Evolutionary conservation across 306 rosid genomes (phyloP), one percentile per base, ranked within the genome.

Genomic region (Cyamopsis tetragonoloba): DNA sequence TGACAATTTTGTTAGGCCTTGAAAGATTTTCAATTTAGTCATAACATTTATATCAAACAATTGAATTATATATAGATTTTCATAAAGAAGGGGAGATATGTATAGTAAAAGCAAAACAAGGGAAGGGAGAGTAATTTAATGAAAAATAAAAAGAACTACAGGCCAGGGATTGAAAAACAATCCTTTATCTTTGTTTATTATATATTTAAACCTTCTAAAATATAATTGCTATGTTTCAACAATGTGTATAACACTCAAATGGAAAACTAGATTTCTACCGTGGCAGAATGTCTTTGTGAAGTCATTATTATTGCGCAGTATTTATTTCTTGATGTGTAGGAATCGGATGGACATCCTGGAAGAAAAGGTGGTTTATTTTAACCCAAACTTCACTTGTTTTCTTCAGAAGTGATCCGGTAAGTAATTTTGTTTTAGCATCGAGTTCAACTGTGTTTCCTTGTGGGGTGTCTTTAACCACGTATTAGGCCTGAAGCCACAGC

Each of bases 261-360:
- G 22, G 20, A 48, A 57, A 58, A 10, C 66, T 30, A 43, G 31
- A 60, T 42, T 67, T 22, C 20, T 43, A 24, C 54, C 32, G 22
- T 48, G 43, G 59, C 3, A 32, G 26, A 62, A 53, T 23, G 68
- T 22, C 1, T 14, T 59, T 53, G 54, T 37, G 47, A 51, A 60
- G n/a, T 56, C 28, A 48, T 78, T 58, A 66, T 69, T 39, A 28
- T 68, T 51, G 18, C 66, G 24, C 15, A 5, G 63, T 35, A 50
- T 68, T 34, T 31, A 27, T 68, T 51, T 73, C 61, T 51, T 62
- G 60, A 44, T 67, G 13, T 72, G 37, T 69, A 89, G 97, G 97
- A 69, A 90, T 95, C 81, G 99, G 99, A 60, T 90, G 97, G 99
- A 95, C 99, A 50, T 95, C 97, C 8, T 95, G 99, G 99, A 95